phyloP scores from a whole-genome alignment of 805 yeast species.

The Barnettozyma vustinii region DNA sequence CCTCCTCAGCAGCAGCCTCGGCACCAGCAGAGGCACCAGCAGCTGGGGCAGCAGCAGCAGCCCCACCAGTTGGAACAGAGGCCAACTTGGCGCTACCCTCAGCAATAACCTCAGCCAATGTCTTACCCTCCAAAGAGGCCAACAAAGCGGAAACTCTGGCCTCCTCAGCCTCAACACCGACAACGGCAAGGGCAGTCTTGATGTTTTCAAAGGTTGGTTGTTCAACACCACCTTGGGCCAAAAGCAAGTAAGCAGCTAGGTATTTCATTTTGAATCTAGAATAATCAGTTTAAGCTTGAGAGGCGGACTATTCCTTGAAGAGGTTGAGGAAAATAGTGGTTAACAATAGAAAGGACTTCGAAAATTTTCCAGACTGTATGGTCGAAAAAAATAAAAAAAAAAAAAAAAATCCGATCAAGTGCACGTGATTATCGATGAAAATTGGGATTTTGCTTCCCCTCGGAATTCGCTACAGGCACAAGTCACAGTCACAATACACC shows the following conservation, averaged over 20 bases:
- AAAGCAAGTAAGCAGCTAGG: conserved; percentile 90
- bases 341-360: background rate
- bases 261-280: conserved; percentile 61
- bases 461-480: background rate
- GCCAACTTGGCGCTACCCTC: conserved; percentile 79
- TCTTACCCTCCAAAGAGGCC: conserved; percentile 74
- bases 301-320: conserved; percentile 76
- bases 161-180: conserved; percentile 77
- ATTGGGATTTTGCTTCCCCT: background rate
- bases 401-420: background rate
- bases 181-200: conserved; percentile 64
- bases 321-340: background rate
- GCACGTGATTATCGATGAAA: background rate
- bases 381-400: background rate
- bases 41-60: conserved; percentile 58
- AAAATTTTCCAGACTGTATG: background rate
- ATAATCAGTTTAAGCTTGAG: conserved; percentile 72
- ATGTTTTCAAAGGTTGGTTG: conserved; percentile 77
- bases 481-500: conserved; percentile 3
- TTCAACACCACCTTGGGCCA: conserved; percentile 82
- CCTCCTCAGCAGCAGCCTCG: conserved; percentile 41
- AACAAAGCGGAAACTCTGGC: conserved; percentile 67
- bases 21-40: conserved; percentile 52
- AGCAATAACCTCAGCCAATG: conserved; percentile 64
- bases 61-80: conserved; percentile 79